Evolutionary conservation across 1,139 yeast species (phyloP), one percentile per base, ranked within the genome.

Genomic region (Yamadazyma kanchanaburiensis): DNA sequence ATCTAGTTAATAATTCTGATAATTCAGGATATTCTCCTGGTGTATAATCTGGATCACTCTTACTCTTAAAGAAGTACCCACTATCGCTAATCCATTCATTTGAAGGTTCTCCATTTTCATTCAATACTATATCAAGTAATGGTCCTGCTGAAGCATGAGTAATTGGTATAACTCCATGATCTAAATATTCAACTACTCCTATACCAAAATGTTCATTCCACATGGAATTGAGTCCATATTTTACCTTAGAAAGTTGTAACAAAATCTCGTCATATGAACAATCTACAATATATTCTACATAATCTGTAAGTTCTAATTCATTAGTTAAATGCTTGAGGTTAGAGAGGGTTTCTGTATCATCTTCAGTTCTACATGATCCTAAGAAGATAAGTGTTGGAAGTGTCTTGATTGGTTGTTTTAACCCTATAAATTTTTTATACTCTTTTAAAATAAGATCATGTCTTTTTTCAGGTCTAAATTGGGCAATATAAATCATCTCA

Each of bases 201-300:
- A 94, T 94, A 12, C 99, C 99, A 53, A 94, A 94, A 60, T 94
- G 99, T 60, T 94, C 99, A 56, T 94, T 91, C 98, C 98, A 94
- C 99, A 94, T 94, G 16, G 96, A 91, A 49, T 94, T 89, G 27
- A 91, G 66, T 3, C 98, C 98, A 46, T 76, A 80, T 22, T 79
- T 76, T 2, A 89, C 76, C 6, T 57, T 59, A n/a, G 65, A 50
- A 26, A 94, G 63, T 39, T 74, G 70, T 20, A 58, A 49, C 25
- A 74, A 64, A 12, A 94, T 79, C 16, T 68, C 72, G 2, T 64
- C 68, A 62, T 87, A 86, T 5, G 87, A 70, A 24, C 91, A 82
- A 55, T 91, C 95, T 6, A 85, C 72, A 3, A 80, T 70, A 46
- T 91, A 84, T 28, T 77, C 76, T 26, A 88, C 74, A 30, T 63